Percentiles rank a stretch among this genome's conserved stretches.
Conservation (phyloP, 2,329 filamentous ascomycete genomes). For the Pseudogymnoascus sp. region DNA sequence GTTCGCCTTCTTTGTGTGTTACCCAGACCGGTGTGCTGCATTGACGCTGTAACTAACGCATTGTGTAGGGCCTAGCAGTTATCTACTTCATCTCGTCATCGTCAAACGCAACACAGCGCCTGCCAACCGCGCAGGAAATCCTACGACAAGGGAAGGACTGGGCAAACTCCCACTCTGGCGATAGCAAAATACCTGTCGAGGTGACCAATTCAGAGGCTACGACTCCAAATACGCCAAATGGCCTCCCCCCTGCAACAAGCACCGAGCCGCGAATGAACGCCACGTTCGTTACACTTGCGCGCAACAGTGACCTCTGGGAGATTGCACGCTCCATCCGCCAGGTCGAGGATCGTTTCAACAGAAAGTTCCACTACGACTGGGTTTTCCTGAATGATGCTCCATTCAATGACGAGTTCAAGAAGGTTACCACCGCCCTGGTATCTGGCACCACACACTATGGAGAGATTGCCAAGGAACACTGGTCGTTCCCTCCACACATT, state of each 20-base stretch:
- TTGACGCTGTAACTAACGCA: background rate
- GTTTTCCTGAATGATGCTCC: slow-evolving; percentile 96
- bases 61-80: slow-evolving; percentile 52
- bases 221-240: slow-evolving; percentile 23
- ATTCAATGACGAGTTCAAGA: slow-evolving; percentile 90
- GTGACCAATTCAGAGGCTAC: background rate
- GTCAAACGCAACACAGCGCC: slow-evolving; percentile 32
- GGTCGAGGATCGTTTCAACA: slow-evolving; percentile 96
- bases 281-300: slow-evolving; percentile 91
- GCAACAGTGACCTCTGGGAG: slow-evolving; percentile 92
- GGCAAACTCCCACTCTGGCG: slow-evolving; percentile 9
- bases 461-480: slow-evolving; percentile 82
- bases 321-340: slow-evolving; percentile 93
- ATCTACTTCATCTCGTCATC: slow-evolving; percentile 75
- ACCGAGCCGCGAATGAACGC: slow-evolving; percentile 81
- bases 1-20: slow-evolving; percentile 73
- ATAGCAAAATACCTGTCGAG: background rate
- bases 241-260: slow-evolving; percentile 38
- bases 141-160: slow-evolving; percentile 19
- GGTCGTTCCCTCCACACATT: slow-evolving; percentile 94
- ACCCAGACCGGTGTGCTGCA: background rate
- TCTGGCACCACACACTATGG: slow-evolving; percentile 91
- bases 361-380: slow-evolving; percentile 96
- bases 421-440: slow-evolving; percentile 79
- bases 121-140: slow-evolving; percentile 25